Evolutionary conservation across 768 basidiomycete genomes (phyloP).

Genomic region (Agaricus bisporus): DNA sequence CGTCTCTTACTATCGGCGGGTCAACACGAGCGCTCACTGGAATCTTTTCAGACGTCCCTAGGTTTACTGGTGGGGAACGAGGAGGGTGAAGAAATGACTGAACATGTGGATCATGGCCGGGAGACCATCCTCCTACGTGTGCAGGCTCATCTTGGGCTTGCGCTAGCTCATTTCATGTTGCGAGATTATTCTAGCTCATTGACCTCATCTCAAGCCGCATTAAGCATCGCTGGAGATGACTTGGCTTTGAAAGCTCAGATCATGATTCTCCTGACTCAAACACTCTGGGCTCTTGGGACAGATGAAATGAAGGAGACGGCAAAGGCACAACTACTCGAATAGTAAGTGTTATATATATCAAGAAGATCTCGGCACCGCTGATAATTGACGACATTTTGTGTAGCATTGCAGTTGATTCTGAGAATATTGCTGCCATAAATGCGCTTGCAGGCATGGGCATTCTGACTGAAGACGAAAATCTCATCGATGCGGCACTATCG

Average conservation of each 20-base stretch:
- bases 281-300: constrained; percentile 76
- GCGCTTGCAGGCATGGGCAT: constrained; percentile 88
- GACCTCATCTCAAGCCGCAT: constrained; percentile 58
- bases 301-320: constrained; percentile 74
- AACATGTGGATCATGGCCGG: neutral
- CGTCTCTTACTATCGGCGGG: constrained; percentile 60
- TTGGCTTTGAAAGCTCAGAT: constrained; percentile 55
- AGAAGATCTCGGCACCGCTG: neutral
- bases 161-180: constrained; percentile 63
- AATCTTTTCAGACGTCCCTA: constrained; percentile 66
- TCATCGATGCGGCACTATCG: constrained; percentile 82
- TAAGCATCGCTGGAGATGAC: constrained; percentile 48
- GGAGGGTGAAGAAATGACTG: constrained; percentile 30
- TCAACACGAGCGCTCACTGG: constrained; percentile 54
- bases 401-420: constrained; percentile 74
- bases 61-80: constrained; percentile 59
- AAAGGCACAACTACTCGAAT: constrained; percentile 73
- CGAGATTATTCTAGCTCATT: constrained; percentile 61
- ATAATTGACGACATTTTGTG: constrained; percentile 21
- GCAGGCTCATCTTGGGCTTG: constrained; percentile 66
- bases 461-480: constrained; percentile 65
- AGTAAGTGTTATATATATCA: constrained; percentile 39
- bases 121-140: constrained; percentile 33
- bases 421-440: constrained; percentile 77
- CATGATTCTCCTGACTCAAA: constrained; percentile 74